Base-by-base conservation (phyloP, 306 rosid species). In the Cicer chorassanicum region DNA sequence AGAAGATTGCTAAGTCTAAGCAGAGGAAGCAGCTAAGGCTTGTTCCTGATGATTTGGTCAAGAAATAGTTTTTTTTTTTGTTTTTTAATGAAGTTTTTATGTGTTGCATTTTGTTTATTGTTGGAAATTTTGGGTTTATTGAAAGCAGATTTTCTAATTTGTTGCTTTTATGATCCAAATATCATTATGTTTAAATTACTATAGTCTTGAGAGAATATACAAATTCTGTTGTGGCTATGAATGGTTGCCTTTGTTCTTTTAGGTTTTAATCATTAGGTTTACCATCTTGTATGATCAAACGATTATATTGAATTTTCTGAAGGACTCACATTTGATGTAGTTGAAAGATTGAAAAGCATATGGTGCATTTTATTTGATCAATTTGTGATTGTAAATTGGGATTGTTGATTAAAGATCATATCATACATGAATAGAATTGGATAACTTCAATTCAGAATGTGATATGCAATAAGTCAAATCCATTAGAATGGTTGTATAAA, bases 1-100 rank as follows among this genome's bases (percentile, higher is more conserved):
- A 87, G 89, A 91, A 82, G 85, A 91, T 94, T 56, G 90, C 97
- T 0, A 88, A 90, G 63, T 87, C 97, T 4, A 91, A 90, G 86
- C 81, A 88, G 71, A 85, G 86, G 85, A 91, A 90, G 73, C 90
- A 80, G 4, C 95, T 92, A 15, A 88, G 82, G 73, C 82, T 88
- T 77, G 96, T 94, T 70, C 92, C 97, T 46, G 93, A 91, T 57
- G 90, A 88, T 63, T 41, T 86, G 53, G 1, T 87, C 6, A 78
- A 65, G 76, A 84, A 84, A 66, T 81, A 85, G 12, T 24, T 1
- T 4, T 15, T 24, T 7, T 11, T 8, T 19, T 51, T 10, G 9
- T 1, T 19, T 1, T n/a, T 29, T 34, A 1, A 16, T 2, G 1
- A 34, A 6, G 70, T 19, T 48, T 68, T 49, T 68, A 24, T 75